phyloP scores from a whole-genome alignment of 441 rosid species.

The Euphorbia celastroides region DNA sequence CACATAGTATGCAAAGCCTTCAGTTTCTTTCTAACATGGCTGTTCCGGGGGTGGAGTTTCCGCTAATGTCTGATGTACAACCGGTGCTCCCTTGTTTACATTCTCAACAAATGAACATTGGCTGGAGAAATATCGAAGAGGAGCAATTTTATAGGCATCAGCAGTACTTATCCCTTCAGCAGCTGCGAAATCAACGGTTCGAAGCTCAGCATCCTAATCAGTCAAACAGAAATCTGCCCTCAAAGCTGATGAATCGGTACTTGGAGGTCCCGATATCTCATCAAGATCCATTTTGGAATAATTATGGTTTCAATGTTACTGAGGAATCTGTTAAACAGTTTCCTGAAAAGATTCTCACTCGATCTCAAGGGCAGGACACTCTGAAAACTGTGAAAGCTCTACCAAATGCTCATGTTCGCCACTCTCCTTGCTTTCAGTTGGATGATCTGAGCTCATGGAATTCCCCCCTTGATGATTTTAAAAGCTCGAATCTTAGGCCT shows the following conservation, averaged over 20 bases:
- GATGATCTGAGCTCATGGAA: slow-evolving; percentile 36
- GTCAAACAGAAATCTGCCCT: slow-evolving; percentile 25
- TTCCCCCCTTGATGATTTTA: slow-evolving; percentile 30
- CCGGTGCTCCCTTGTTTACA: slow-evolving; percentile 38
- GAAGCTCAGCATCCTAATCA: slow-evolving; percentile 42
- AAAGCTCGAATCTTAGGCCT: slow-evolving; percentile 32
- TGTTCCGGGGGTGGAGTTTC: slow-evolving; percentile 37
- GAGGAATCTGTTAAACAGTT: slow-evolving; percentile 42
- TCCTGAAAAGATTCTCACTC: slow-evolving; percentile 66
- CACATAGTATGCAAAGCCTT: slow-evolving; percentile 39
- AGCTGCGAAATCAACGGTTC: slow-evolving; percentile 35
- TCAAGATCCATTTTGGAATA: slow-evolving; percentile 37
- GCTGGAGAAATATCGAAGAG: slow-evolving; percentile 50
- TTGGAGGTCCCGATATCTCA: slow-evolving; percentile 37
- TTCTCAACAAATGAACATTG: slow-evolving; percentile 36
- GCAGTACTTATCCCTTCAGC: slow-evolving; percentile 46
- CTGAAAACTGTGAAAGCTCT: slow-evolving; percentile 39
- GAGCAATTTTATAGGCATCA: slow-evolving; percentile 46
- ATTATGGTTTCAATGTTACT: slow-evolving; percentile 30
- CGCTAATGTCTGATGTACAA: slow-evolving; percentile 38
- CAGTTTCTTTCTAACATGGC: slow-evolving; percentile 34
- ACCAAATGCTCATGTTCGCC: slow-evolving; percentile 31
- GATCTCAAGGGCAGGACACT: slow-evolving; percentile 51
- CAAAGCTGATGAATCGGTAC: slow-evolving; percentile 30
- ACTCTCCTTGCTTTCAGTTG: slow-evolving; percentile 30